phyloP scores from a whole-genome alignment of 441 rosid genomes.

The Adansonia madagascariensis region DNA sequence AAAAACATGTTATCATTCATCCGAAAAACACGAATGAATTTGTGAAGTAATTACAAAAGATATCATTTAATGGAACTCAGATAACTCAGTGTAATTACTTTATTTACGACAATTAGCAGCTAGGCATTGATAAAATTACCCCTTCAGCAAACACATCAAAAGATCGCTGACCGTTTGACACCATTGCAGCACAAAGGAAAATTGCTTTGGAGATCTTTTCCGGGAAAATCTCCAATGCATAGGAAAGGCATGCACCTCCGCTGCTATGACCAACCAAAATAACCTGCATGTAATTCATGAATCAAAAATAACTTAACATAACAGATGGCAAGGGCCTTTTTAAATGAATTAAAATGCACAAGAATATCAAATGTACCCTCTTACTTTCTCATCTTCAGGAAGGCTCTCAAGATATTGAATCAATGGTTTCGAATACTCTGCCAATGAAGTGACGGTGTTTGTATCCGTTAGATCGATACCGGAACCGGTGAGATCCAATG shows the following conservation, averaged over 20 bases:
- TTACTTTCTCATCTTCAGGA: conserved; percentile 85
- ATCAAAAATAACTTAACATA: conserved; percentile 21
- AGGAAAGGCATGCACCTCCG: conserved; percentile 89
- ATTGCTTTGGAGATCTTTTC: conserved; percentile 81
- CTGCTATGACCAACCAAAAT: conserved; percentile 86
- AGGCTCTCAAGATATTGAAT: conserved; percentile 59
- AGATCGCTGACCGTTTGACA: conserved; percentile 79
- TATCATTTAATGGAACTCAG: not conserved
- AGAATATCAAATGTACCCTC: not conserved
- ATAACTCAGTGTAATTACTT: not conserved
- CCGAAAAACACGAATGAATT: not conserved
- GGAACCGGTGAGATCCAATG: conserved; percentile 82
- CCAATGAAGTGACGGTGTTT: conserved; percentile 64
- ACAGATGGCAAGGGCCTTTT: not conserved
- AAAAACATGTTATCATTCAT: not conserved
- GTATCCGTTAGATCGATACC: conserved; percentile 80
- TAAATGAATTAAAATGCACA: not conserved
- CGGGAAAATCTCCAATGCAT: conserved; percentile 76
- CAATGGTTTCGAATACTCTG: conserved; percentile 84
- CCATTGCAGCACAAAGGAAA: conserved; percentile 88
- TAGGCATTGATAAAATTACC: conserved; percentile 45
- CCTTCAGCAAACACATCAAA: conserved; percentile 94
- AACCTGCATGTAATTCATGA: conserved; percentile 52
- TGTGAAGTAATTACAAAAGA: not conserved
- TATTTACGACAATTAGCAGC: conserved; percentile 12